phyloP scores from a whole-genome alignment of 1,284 basidiomycete species.

The Ceratorhiza oryzae-sativae region DNA sequence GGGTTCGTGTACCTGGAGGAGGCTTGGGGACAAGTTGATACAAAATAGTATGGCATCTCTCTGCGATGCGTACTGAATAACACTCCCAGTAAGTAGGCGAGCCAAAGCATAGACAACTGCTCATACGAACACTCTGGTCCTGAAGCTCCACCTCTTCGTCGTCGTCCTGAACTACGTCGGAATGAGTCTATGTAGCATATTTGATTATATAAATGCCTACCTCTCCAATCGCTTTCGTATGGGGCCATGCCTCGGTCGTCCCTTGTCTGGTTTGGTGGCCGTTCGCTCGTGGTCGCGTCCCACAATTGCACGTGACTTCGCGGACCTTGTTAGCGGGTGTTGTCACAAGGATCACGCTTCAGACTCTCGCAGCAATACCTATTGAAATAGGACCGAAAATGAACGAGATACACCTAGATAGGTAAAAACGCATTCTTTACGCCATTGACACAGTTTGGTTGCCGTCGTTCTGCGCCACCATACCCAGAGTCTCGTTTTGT shows the following conservation, averaged over 20 bases:
- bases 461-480: too few species aligned
- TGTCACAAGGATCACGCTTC: too few species aligned
- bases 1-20: slow-evolving; percentile 71
- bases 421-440: too few species aligned
- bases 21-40: slow-evolving; percentile 90
- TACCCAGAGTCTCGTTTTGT: too few species aligned
- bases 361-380: too few species aligned
- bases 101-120: background rate
- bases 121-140: slow-evolving; percentile 63
- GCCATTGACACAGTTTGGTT: too few species aligned
- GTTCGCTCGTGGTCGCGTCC: too few species aligned
- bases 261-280: too few species aligned
- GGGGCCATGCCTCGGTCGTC: background rate
- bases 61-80: slow-evolving; percentile 21
- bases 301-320: too few species aligned
- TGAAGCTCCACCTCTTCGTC: slow-evolving; percentile 82
- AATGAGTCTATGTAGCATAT: background rate
- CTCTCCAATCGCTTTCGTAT: slow-evolving; percentile 30
- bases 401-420: too few species aligned
- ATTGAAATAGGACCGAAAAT: too few species aligned
- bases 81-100: background rate
- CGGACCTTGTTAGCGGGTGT: too few species aligned
- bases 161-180: slow-evolving; percentile 56
- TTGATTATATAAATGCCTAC: background rate
- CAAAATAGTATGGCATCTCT: slow-evolving; percentile 89